Base-by-base conservation (phyloP, 2,329 filamentous ascomycete genomes). In the Hymenoscyphus albidus region DNA sequence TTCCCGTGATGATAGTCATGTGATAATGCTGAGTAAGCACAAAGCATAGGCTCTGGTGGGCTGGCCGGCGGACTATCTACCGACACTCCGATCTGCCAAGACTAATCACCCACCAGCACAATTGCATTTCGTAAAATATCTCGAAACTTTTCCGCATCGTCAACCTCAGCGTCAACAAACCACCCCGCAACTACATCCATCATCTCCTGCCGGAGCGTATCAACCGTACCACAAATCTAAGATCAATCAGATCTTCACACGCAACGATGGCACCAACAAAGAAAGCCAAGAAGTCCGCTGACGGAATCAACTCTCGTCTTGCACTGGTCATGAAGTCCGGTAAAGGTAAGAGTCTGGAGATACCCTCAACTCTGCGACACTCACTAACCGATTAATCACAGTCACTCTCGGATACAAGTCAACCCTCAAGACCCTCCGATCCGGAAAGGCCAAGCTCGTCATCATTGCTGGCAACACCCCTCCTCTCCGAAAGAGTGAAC, bases 391-490 rank as follows among this genome's bases (percentile, higher is more conserved):
- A 55, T 61, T 22, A 2, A 48, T 42, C 14, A 68, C 78, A 86
- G 92, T 97, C 84, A 93, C 87, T 71, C 86, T 96, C 72, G 93
- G 93, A 76, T 94, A 94, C 87, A 93, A 94, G 83, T 91, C 88
- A 70, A 94, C 86, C 78, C 85, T 95, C 78, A 96, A 98, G 90
- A 85, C 85, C 74, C 90, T 98, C 75, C 91, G 94, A 77, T 90
- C 88, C 74, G 93, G 94, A 82, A 98, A 97, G 89, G 95, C 95
- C 81, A 98, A 98, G 91, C 88, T 97, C 74, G 92, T 98, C 80
- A 93, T 96, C 83, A 96, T 96, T 71, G 85, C 89, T 74, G 93
- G 91, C 83, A 98, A 99, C 87, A 97, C 93, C 74, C 93, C 94
- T 78, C 95, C 95, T 81, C 91, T 99, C 76, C 89, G 94, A 81